Conservation (phyloP, 495 filamentous ascomycete species). For the Tetracladium setigerum region DNA sequence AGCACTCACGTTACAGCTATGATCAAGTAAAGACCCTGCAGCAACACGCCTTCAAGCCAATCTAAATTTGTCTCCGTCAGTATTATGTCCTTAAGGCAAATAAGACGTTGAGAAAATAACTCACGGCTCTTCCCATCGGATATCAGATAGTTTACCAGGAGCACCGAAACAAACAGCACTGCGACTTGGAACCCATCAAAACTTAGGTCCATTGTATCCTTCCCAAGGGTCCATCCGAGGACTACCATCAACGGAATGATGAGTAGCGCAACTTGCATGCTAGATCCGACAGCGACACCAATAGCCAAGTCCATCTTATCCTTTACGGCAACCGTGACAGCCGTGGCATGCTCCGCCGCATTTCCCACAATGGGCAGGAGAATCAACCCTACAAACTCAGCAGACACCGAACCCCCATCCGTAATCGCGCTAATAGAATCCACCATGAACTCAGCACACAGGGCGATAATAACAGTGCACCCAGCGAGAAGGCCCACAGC, state of each 20-base stretch:
- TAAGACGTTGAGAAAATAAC: too few species aligned
- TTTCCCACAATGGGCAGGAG: conserved; percentile 70
- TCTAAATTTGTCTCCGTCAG: too few species aligned
- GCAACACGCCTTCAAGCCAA: too few species aligned
- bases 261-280: conserved; percentile 71
- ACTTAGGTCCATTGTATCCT: conserved; percentile 56
- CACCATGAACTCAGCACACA: conserved; percentile 89
- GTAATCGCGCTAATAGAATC: conserved; percentile 65
- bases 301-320: conserved; percentile 85
- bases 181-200: conserved; percentile 75
- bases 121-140: background rate
- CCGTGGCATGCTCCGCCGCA: conserved; percentile 26
- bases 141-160: conserved; percentile 62
- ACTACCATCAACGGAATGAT: conserved; percentile 46
- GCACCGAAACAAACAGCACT: conserved; percentile 66
- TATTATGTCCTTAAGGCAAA: too few species aligned
- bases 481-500: conserved; percentile 61
- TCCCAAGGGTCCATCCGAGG: conserved; percentile 68
- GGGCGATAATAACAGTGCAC: conserved; percentile 68
- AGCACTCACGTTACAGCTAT: too few species aligned
- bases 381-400: conserved; percentile 80
- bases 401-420: conserved; percentile 41
- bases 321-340: conserved; percentile 75
- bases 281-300: conserved; percentile 72
- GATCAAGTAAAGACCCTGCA: too few species aligned